Evolutionary conservation across 2,329 filamentous ascomycete species (phyloP).

Genomic region (Phialophora macrospora): DNA sequence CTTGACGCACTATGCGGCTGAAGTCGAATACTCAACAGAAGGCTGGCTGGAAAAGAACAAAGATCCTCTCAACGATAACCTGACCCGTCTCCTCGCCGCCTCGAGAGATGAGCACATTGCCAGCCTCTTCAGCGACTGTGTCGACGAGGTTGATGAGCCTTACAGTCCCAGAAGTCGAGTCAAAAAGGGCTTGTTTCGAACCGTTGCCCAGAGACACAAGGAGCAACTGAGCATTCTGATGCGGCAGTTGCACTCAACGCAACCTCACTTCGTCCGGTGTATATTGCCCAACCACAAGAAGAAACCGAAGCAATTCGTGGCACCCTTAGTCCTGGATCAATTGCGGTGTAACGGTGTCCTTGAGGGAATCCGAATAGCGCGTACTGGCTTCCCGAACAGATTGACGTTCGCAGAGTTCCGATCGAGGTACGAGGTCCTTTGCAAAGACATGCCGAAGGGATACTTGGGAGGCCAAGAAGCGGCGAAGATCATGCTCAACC

Average conservation of each 20-base stretch:
- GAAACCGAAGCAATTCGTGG: constrained; percentile 87
- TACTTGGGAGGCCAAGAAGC: constrained; percentile 89
- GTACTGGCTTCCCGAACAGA: constrained; percentile 95
- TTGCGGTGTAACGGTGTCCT: constrained; percentile 98
- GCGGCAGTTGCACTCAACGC: constrained; percentile 90
- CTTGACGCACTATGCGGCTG: constrained; percentile 94
- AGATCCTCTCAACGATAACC: constrained; percentile 94
- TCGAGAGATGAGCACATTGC: constrained; percentile 85
- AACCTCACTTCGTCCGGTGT: constrained; percentile 97
- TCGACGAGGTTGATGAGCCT: constrained; percentile 74
- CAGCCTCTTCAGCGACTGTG: constrained; percentile 84
- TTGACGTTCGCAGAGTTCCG: constrained; percentile 92
- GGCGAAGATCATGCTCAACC: constrained; percentile 84
- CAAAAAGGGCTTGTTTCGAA: constrained; percentile 96
- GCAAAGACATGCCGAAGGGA: constrained; percentile 82
- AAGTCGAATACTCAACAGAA: constrained; percentile 94
- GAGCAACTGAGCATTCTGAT: constrained; percentile 97
- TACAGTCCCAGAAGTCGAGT: constrained; percentile 76
- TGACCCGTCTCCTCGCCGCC: constrained; percentile 82
- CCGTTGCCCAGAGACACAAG: constrained; percentile 94
- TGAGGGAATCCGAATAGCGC: constrained; percentile 96
- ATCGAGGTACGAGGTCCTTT: constrained; percentile 93
- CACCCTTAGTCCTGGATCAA: constrained; percentile 91
- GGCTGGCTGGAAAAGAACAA: constrained; percentile 99
- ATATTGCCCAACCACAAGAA: constrained; percentile 99